Evolutionary conservation across 768 basidiomycete species (phyloP), one percentile per base, ranked within the genome.

Genomic region (Leccinum barrowsii): DNA sequence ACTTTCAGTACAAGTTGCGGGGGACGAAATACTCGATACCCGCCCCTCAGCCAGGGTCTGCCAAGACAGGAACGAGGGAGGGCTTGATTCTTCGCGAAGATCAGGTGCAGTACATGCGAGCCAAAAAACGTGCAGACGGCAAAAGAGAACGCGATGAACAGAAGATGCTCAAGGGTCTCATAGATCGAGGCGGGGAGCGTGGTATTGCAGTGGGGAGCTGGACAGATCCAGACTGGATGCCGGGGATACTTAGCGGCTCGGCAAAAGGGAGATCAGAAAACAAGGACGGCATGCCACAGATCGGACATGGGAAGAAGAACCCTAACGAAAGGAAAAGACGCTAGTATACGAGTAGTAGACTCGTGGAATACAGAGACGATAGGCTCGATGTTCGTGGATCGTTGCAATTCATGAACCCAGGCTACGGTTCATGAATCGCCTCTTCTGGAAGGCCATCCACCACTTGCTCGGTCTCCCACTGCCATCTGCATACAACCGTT

Each of bases 371-470:
- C 59, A 62, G n/a, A 52, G 35, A 48, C 51, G 19, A 44, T 11
- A 44, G 37, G 47, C 42, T 61, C 53, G 46, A 53, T 40, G 35
- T 44, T 34, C 34, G 5, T 46, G 15, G 12, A 54, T 50, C 24
- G 24, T 19, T 35, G 24, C 4, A 40, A 51, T 62, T 75, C 79
- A 89, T 69, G 82, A 81, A 58, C 85, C 87, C 71, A 93, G 73
- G 73, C 90, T 92, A 70, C 92, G 86, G 77, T 92, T 92, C 92
- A 94, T 94, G 83, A 94, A 94, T 24, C 92, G 85, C 70, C 95
- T 84, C 83, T 97, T 98, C 75, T 95, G 94, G 85, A 98, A 99
- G 21, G 92, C 90, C 93, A 98, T 96, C 97, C 97, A 99, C 97
- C 97, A 99, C 75, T 99, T 99, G 80, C 90, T 97, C 5, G 97